Conservation (phyloP, 1,284 basidiomycete genomes). For the Naganishia liquefaciens region DNA sequence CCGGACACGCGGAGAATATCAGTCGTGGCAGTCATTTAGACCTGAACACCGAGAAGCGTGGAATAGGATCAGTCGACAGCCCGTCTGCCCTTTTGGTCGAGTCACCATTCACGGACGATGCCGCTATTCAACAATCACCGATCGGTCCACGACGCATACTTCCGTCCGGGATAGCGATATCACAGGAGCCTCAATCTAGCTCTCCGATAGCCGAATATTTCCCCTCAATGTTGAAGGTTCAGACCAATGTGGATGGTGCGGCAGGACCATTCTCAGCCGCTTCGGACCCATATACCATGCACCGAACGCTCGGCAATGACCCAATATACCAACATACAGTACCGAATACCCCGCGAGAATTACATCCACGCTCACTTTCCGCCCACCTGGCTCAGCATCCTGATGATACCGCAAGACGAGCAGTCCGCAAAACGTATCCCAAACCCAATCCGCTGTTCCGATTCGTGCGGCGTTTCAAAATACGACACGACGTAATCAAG, state of each 20-base stretch:
- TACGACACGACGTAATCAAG: slow-evolving; percentile 51
- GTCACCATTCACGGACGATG: slow-evolving; percentile 22
- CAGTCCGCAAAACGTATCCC: slow-evolving; percentile 46
- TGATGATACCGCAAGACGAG: slow-evolving; percentile 40
- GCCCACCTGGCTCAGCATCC: slow-evolving; percentile 46
- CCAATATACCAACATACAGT: slow-evolving; percentile 23
- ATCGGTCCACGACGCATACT: slow-evolving; percentile 1
- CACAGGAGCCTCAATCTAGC: background rate
- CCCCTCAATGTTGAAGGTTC: slow-evolving; percentile 2
- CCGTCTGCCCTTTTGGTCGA: background rate
- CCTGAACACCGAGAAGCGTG: background rate
- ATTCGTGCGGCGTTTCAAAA: slow-evolving; percentile 44
- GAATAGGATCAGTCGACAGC: background rate
- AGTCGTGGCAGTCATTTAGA: too few relatives aligned
- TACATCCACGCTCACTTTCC: slow-evolving; percentile 40
- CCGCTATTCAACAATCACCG: background rate
- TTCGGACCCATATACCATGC: slow-evolving; percentile 24
- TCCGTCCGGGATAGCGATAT: background rate
- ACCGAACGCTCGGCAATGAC: slow-evolving; percentile 12
- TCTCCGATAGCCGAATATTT: slow-evolving; percentile 19
- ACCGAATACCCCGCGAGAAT: slow-evolving; percentile 21
- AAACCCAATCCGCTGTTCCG: slow-evolving; percentile 46
- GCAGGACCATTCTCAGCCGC: slow-evolving; percentile 7
- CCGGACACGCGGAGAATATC: background rate
- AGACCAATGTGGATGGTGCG: slow-evolving; percentile 1